Base-by-base conservation (phyloP, 2,329 filamentous ascomycete species). In the Cryphonectria radicalis region DNA sequence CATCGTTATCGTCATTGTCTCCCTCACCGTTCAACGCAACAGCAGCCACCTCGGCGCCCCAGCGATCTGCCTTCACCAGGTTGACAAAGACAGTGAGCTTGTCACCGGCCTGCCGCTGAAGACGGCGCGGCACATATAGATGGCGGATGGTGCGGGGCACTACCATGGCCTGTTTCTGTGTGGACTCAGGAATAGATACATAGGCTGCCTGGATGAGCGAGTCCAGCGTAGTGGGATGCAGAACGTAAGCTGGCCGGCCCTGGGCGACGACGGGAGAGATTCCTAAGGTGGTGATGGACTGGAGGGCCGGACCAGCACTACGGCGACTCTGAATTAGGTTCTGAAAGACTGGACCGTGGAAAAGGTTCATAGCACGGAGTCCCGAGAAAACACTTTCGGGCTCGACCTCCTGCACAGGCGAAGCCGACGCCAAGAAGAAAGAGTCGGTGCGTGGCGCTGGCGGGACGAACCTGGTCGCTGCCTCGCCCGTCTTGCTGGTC, bases 201-300 rank as follows among this genome's bases (percentile, higher is more conserved):
- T 73, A 77, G 7, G 69, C 46, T 1, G 74, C 66, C 17, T 71
- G 55, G 13, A 76, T 67, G 22, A 76, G 60, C 3, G 74, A 70
- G 60, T 78, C 77, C 5, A 78, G 73, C 19, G 77, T 78, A 22
- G 70, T 77, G 0, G 77, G 77, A 60, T 78, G 77, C n/a, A 78
- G 46, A 7, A 77, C 63, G 63, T 72, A 60, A 8, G 25, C 22
- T 35, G 67, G n/a, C 59, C 28, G 13, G 7, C 57, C 25, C n/a
- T 37, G 60, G 19, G 14, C 35, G 7, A 7, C 60, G 11, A 40
- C 35, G 37, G 60, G 22, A 8, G 60, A 63, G 5, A 63, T 35
- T 17, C 32, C 32, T 4, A 60, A 25, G 10, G 57, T 8, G 11
- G 43, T 46, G 22, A 46, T n/a, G 28, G 25, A 66, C 43, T 35